phyloP scores from a whole-genome alignment of 73 alveolate species.

The Blepharisma japonicum region DNA sequence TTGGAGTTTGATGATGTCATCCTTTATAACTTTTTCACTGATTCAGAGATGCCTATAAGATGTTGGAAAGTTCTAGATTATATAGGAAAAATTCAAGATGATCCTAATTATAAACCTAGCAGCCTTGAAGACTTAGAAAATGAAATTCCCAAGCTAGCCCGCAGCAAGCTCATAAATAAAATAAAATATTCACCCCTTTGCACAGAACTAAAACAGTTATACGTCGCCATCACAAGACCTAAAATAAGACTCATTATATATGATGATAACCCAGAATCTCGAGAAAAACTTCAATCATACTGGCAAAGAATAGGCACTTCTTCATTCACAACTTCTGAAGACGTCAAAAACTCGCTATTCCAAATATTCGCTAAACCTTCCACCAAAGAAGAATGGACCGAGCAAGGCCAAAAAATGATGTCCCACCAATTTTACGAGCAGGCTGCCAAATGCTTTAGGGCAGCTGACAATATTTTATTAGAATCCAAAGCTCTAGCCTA shows the following conservation, averaged over 20 bases:
- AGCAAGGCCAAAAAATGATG: conserved; percentile 68
- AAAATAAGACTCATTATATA: conserved; percentile 72
- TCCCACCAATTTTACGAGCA: conserved; percentile 65
- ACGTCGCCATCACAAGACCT: conserved; percentile 86
- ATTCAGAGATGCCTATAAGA: conserved; percentile 34
- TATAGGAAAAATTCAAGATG: not conserved
- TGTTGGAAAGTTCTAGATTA: conserved; percentile 2
- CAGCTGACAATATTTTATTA: conserved; percentile 49
- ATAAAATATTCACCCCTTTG: conserved; percentile 48
- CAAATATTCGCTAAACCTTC: too few relatives aligned
- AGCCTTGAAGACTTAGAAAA: not conserved
- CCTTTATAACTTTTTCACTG: conserved; percentile 60
- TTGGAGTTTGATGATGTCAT: conserved; percentile 74
- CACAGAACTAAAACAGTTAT: conserved; percentile 72
- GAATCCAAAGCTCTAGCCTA: conserved; percentile 56
- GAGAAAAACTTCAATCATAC: conserved; percentile 45
- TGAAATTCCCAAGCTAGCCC: not conserved
- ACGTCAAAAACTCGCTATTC: too few relatives aligned
- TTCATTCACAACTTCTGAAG: not conserved
- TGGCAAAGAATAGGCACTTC: conserved; percentile 48
- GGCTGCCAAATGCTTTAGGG: conserved; percentile 68
- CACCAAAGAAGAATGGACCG: conserved; percentile 56
- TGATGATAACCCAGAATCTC: conserved; percentile 61
- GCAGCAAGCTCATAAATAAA: conserved; percentile 24
- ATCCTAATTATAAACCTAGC: not conserved